Base-by-base conservation (phyloP, 2,329 filamentous ascomycete genomes). In the Fusarium aywerte region DNA sequence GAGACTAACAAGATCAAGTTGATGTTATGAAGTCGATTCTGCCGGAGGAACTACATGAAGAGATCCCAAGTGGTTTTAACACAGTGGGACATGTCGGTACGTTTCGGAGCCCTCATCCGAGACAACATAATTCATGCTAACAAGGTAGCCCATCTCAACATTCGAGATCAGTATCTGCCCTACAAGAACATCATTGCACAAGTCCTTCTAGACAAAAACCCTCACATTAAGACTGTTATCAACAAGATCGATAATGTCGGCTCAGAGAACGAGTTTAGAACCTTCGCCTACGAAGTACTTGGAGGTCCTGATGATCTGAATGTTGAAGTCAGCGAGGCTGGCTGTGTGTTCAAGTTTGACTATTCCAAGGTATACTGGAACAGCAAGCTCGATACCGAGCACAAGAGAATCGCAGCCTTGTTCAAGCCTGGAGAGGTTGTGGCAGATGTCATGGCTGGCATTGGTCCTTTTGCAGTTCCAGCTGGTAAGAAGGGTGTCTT, bases 291-390 rank as follows among this genome's bases (percentile, higher is more conserved):
- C 80, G 96, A 99, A 80, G 86, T 98, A 15, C 86, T 99, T 1
- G 89, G 89, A 3, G 96, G 96, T 0, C 86, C 88, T 1, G 88
- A 93, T 71, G 90, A 98, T 74, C 82, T 97, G 78, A 89, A 94
- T 52, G 96, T 99, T 54, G 87, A 92, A 65, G 86, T 96, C 51
- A 88, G 87, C 67, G 93, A 97, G 80, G 90, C 92, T 72, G 87
- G 89, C 62, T 98, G 96, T 80, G 82, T 85, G n/a, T 99, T 97
- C 81, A 84, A 85, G 56, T 98, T 99, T 78, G 92, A 99, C 81
- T 99, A 97, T 78, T 88, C 91, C 65, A 96, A 96, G 72, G 96
- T 99, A 5, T 99, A 99, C 83, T 99, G 95, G 95, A 99, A 99
- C 80, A 93, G 89, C 74, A 89, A 95, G 70, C 87, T 99, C 15